Evolutionary conservation across 1,284 basidiomycete species (phyloP).

Genomic region (Leccinum pseudoinsigne): DNA sequence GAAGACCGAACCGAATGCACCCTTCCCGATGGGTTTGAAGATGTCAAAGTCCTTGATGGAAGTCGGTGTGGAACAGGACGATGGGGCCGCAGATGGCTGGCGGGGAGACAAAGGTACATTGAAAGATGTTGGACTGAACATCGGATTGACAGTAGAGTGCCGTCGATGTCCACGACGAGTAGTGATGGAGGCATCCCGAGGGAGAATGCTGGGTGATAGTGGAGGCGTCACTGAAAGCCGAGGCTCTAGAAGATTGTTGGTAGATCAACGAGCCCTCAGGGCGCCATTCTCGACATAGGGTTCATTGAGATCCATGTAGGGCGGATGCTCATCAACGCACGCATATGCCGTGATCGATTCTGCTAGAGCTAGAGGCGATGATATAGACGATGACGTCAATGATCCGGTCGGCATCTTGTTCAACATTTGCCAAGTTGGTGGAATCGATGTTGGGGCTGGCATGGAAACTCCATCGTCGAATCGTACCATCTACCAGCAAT

Average conservation of each 20-base stretch:
- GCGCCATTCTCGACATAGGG: slow-evolving; percentile 35
- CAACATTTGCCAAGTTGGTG: slow-evolving; percentile 43
- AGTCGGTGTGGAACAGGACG: slow-evolving; percentile 80
- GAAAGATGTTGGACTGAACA: slow-evolving; percentile 56
- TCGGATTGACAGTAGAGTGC: slow-evolving; percentile 70
- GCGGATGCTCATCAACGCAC: slow-evolving; percentile 54
- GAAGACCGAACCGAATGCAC: slow-evolving; percentile 98
- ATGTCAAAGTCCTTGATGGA: slow-evolving; percentile 99
- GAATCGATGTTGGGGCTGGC: slow-evolving; percentile 28
- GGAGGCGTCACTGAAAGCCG: slow-evolving; percentile 71
- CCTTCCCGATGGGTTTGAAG: slow-evolving; percentile 99
- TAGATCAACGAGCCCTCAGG: slow-evolving; percentile 60
- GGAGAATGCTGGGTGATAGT: slow-evolving; percentile 65
- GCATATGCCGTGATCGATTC: slow-evolving; percentile 76
- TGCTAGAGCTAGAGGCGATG: slow-evolving; percentile 78
- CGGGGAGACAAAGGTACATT: slow-evolving; percentile 84
- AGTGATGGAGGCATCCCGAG: slow-evolving; percentile 51
- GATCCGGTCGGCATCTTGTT: slow-evolving; percentile 70
- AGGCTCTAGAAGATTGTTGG: slow-evolving; percentile 66
- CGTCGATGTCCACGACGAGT: slow-evolving; percentile 62
- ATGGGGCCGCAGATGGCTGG: slow-evolving; percentile 74
- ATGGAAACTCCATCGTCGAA: slow-evolving; percentile 18
- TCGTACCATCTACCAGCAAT: too few species aligned
- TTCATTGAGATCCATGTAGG: slow-evolving; percentile 65
- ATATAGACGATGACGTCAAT: slow-evolving; percentile 48